A percentile compares a stretch with the other conserved stretches of the same genome.
These are phyloP conservation scores for Neurospora sp. DNA, from an alignment of 495 filamentous ascomycete species.

Conservation along the genomic window DNA sequence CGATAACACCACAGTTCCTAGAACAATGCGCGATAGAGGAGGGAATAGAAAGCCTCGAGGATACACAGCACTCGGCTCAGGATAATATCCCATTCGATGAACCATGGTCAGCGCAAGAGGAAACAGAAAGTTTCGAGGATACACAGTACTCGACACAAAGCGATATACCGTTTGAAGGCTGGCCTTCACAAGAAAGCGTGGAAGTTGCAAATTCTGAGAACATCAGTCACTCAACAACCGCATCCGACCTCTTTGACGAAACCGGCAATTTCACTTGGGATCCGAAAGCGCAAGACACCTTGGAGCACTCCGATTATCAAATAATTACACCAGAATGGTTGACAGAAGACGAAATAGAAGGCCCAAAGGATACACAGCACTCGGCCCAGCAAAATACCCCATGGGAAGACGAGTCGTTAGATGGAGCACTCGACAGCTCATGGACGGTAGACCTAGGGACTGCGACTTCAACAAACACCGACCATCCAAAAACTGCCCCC, in stretches of 20 bases:
- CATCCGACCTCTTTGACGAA: background rate
- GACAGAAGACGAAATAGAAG: background rate
- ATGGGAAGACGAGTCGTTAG: background rate
- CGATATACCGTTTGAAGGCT: background rate
- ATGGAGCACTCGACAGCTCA: background rate
- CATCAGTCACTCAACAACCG: background rate
- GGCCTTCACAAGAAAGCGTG: background rate
- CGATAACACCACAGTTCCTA: background rate
- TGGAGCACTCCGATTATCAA: background rate
- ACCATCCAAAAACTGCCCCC: background rate
- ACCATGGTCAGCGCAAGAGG: background rate
- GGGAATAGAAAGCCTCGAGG: background rate
- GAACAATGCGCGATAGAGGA: background rate
- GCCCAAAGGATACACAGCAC: background rate
- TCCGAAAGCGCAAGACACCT: background rate
- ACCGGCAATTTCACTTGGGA: background rate
- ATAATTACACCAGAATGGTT: background rate
- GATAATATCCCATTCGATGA: background rate
- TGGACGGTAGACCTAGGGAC: background rate
- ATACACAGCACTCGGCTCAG: background rate
- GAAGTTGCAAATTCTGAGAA: background rate
- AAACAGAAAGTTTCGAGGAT: background rate
- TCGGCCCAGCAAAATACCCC: background rate
- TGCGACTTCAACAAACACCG: background rate
- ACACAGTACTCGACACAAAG: background rate